phyloP scores from a whole-genome alignment of 2,329 filamentous ascomycete genomes.

The Coleophoma eucalyptorum region DNA sequence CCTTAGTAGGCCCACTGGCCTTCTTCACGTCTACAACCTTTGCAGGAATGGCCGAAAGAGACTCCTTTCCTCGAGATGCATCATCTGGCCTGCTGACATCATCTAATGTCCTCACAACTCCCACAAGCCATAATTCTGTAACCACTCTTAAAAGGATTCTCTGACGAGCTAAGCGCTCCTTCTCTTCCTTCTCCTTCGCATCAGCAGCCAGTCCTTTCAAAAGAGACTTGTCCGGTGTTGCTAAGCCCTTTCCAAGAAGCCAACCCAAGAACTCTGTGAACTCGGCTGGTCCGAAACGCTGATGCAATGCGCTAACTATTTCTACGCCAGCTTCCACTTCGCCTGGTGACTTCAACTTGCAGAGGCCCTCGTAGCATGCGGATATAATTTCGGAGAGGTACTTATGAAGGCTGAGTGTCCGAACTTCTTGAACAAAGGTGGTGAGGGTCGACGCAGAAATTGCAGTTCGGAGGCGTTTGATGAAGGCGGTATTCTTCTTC shows the following conservation, averaged over 20 bases:
- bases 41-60: conserved; percentile 37
- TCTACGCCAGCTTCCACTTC: conserved; percentile 91
- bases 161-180: conserved; percentile 84
- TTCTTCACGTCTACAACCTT: conserved; percentile 63
- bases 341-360: conserved; percentile 84
- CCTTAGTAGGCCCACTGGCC: conserved; percentile 49
- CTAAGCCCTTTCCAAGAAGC: conserved; percentile 86
- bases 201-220: conserved; percentile 78
- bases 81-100: conserved; percentile 61
- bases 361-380: conserved; percentile 90
- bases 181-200: conserved; percentile 90
- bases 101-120: conserved; percentile 76
- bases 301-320: conserved; percentile 91
- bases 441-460: conserved; percentile 74
- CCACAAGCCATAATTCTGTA: conserved; percentile 94
- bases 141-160: conserved; percentile 83
- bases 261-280: conserved; percentile 92
- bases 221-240: conserved; percentile 79
- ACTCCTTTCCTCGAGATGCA: conserved; percentile 48
- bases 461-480: conserved; percentile 89
- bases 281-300: conserved; percentile 84
- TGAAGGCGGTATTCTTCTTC: conserved; percentile 98
- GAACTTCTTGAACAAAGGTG: conserved; percentile 87
- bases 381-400: conserved; percentile 97
- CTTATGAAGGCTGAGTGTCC: conserved; percentile 86